These are phyloP conservation scores for Aspergillus udagawae DNA, from an alignment of 2,329 filamentous ascomycete species.

Conservation along the genomic window DNA sequence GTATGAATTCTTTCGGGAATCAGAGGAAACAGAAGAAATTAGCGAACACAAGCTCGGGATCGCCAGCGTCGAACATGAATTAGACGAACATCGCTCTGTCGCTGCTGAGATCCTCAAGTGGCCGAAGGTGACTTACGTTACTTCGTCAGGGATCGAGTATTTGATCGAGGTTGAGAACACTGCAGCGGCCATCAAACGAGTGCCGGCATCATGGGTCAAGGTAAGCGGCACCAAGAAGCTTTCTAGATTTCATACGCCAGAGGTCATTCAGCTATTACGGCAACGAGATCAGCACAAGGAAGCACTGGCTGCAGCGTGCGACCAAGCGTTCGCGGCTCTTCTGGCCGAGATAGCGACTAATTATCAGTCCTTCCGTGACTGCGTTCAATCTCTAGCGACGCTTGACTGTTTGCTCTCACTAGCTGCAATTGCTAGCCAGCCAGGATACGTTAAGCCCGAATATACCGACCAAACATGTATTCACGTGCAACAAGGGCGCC, in stretches of 20 bases:
- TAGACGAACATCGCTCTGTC: conserved; percentile 68
- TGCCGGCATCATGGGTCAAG: conserved; percentile 92
- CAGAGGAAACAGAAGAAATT: conserved; percentile 84
- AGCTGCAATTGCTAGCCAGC: conserved; percentile 75
- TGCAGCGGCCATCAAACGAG: conserved; percentile 67
- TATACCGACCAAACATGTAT: conserved; percentile 65
- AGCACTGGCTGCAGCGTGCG: conserved; percentile 84
- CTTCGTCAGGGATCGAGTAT: conserved; percentile 87
- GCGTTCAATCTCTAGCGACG: conserved; percentile 76
- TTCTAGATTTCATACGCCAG: conserved; percentile 89
- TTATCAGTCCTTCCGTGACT: conserved; percentile 86
- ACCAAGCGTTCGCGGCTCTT: conserved; percentile 70
- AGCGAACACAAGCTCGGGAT: conserved; percentile 86
- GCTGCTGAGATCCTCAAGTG: conserved; percentile 71
- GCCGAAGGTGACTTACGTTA: conserved; percentile 72
- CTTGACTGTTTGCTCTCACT: conserved; percentile 89
- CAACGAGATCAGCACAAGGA: conserved; percentile 96
- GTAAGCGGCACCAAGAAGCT: conserved; percentile 91
- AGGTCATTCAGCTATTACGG: conserved; percentile 74
- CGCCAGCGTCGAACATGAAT: conserved; percentile 82
- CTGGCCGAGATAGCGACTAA: conserved; percentile 71
- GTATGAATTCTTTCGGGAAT: conserved; percentile 86
- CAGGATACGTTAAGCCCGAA: conserved; percentile 80
- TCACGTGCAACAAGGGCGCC: conserved; percentile 69
- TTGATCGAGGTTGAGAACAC: conserved; percentile 85